Evolutionary conservation across 2,329 filamentous ascomycete species (phyloP), one percentile per base, ranked within the genome.

Genomic region (Pleurostoma richardsiae): DNA sequence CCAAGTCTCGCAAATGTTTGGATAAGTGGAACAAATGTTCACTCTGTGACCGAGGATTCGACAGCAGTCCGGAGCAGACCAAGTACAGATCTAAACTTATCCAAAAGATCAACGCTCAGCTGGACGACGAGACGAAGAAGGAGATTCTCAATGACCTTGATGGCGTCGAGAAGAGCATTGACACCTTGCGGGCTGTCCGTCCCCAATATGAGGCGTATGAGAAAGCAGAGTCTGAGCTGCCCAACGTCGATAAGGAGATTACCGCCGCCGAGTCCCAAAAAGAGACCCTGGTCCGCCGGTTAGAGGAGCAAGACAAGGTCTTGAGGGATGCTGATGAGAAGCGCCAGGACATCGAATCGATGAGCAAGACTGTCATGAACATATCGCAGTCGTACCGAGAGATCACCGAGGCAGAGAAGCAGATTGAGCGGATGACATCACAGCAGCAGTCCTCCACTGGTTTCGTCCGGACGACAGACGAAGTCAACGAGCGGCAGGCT

Each of bases 401-500:
- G 40, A 86, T 92, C 49, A 42, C 74, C 41, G 83, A 84, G 36
- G 82, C 88, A 4, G 80, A 88, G 57, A 69, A 70, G 38, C 86
- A 96, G 62, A 85, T 96, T 43, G 75, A 85, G 47, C 82, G 87
- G 45, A 79, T 96, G 43, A 75, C 81, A 48, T 82, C 83, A 6
- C 90, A 90, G 55, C 87, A 96, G 60, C 82, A 86, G 58, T 80
- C 84, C 49, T 77, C 83, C 10, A 74, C 77, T 29, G 79, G 80
- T 10, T 65, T 76, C 7, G 78, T 80, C 10, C 82, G 88, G 51
- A 88, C 87, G 30, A 77, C 90, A 5, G 88, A 95, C 45, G 88
- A 94, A 54, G 90, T 97, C 45, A 87, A 94, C 56, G 83, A 88
- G 45, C 80, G 90, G 42, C 80, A 90, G 51, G 81, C 82, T 42